Evolutionary conservation across 179 eudicot species (phyloP), one percentile per base, ranked within the genome.

Genomic region (Gypsophila paniculata): DNA sequence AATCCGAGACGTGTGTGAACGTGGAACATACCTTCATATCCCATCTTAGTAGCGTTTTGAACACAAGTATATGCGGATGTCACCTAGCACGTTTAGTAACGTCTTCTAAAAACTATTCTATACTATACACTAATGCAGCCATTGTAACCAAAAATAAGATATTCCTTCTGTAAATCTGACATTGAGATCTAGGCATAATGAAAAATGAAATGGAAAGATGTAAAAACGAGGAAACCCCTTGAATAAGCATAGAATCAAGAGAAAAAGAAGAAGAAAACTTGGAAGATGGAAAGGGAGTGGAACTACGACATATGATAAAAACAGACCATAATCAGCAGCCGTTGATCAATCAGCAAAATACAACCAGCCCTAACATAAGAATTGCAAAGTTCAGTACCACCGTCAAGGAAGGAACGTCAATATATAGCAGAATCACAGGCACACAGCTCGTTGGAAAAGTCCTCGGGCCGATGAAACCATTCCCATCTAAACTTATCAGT

Each of bases 1-100:
- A 48, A 54, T 69, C 46, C 8, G 52, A 11, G 49, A 78, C 82
- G 78, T 75, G 82, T 74, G 75, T n/a, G n/a, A 60, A 69, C 61
- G 60, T 34, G 69, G 34, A 70, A 58, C 78, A 65, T 65, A 48
- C 57, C 68, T 46, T 6, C 49, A 19, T 17, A 64, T 54, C 71
- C 70, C 75, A 51, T 59, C 66, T 67, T 8, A n/a, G 70, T 38
- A 21, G 14, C 54, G 36, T 17, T 48, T 6, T 67, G 72, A 61
- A 54, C 10, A 13, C 18, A 65, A n/a, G 13, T 7, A 46, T 18
- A 8, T 61, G 18, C 22, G 21, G 22, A 42, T 34, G 66, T 53
- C 69, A 44, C 18, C 29, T 39, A 65, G n/a, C 51, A n/a, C 52
- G 18, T 19, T 42, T 48, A 19, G 42, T 26, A 11, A 19, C 13